Evolutionary conservation across 1,284 basidiomycete species (phyloP), one percentile per base, ranked within the genome.

Genomic region (Microbotryum saponariae): DNA sequence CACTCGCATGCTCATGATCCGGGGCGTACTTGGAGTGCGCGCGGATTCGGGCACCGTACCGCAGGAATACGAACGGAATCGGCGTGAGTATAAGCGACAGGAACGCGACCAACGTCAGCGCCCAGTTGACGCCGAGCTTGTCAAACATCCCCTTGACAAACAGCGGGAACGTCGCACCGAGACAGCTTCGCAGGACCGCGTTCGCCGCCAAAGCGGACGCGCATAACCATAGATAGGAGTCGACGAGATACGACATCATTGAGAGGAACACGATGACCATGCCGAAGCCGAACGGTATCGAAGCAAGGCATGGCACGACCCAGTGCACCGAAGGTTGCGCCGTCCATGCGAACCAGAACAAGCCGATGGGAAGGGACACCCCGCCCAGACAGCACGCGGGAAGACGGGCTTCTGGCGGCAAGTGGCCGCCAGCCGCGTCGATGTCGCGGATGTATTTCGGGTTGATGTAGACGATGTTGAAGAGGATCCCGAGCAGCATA

Each of bases 121-220:
- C 85, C 85, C 85, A 86, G 63, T 82, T 76, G 53, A 84, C 81
- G 10, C 85, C 85, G 18, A 87, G 78, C 6, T 74, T 75, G 9
- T 73, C 70, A 72, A 84, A 85, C 79, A 86, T 80, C 47, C 78
- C 68, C 0, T 81, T 66, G 0, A 73, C 64, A 64, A 77, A 77
- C 25, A 77, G 69, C 1, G 74, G 74, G 71, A 86, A 86, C 4
- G 81, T 77, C 1, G 82, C 83, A 4, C 84, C 87, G 57, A 85
- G 80, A 3, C 81, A 74, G 3, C 82, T 84, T 48, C 87, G 82
- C 46, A 85, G 73, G 29, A 89, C 82, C 29, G 87, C 82, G 25
- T 85, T 85, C 42, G 85, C 82, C 0, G 86, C 85, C 42, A 86
- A 78, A 4, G 85, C 85, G 60, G 81, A 82, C 0, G 85, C 85